phyloP scores from a whole-genome alignment of 164 flowering plant genomes.

The Dillenia suffruticosa region DNA sequence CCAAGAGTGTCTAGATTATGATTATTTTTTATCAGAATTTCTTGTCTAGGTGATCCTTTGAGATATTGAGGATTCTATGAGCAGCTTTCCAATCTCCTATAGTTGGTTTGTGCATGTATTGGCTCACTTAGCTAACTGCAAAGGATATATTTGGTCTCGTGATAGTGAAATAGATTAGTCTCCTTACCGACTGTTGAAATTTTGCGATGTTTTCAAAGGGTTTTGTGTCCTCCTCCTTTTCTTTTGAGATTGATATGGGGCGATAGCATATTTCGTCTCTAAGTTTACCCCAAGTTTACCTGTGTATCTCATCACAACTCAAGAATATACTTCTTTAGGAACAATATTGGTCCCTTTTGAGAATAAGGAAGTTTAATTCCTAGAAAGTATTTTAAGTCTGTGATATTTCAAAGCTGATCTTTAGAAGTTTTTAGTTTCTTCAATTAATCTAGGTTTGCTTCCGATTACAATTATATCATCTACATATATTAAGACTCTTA shows the following conservation, averaged over 20 bases:
- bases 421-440: not conserved
- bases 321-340: slow-evolving; percentile 4
- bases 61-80: not conserved
- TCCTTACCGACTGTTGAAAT: not conserved
- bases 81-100: not conserved
- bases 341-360: not conserved
- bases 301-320: not conserved
- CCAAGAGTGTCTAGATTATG: not conserved
- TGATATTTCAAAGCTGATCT: slow-evolving; percentile 7
- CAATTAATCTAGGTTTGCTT: not conserved
- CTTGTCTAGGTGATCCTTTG: slow-evolving; percentile 2
- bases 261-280: too few relatives aligned
- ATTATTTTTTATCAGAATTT: not conserved
- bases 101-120: not conserved
- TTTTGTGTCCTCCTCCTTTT: not conserved
- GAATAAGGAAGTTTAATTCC: slow-evolving; percentile 5
- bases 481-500: not conserved
- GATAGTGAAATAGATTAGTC: slow-evolving; percentile 7
- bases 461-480: slow-evolving; percentile 3
- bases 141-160: slow-evolving; percentile 1
- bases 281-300: slow-evolving; percentile 3
- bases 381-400: slow-evolving; percentile 2
- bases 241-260: not conserved
- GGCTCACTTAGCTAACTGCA: not conserved
- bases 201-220: not conserved